Evolutionary conservation across 768 basidiomycete genomes (phyloP), one percentile per base, ranked within the genome.

Genomic region (Mycena galopus): DNA sequence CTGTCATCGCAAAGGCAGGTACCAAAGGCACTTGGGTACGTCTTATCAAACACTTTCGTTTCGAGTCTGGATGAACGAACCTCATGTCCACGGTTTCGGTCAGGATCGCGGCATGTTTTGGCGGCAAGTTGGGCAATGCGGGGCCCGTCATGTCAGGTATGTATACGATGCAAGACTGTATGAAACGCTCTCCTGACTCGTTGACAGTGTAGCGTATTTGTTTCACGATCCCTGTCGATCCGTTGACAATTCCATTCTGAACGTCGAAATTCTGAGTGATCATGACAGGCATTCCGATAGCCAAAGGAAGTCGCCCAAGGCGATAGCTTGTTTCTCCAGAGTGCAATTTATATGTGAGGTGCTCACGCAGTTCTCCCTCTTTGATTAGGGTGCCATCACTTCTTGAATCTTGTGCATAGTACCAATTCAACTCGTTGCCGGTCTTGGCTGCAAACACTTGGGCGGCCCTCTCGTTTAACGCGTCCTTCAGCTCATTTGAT

Each of bases 261-360:
- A 86, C 79, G 57, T 86, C 84, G 66, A 78, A 84, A 60, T 86
- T 87, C n/a, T 81, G 77, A 0, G 76, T 62, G 0, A 86, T 66
- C 56, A 85, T 77, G 0, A 86, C 81, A 0, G 83, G 84, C 84
- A 86, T 86, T 0, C 84, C 85, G 8, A 81, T 76, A 0, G 79
- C 81, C 0, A 87, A 50, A 0, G 83, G 85, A 1, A 86, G 58
- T 16, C 71, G 67, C n/a, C n/a, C n/a, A n/a, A n/a, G n/a, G n/a
- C n/a, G n/a, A n/a, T n/a, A n/a, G n/a, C n/a, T n/a, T n/a, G 39
- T 42, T 17, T 42, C 47, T n/a, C 82, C 81, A 0, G 81, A 81
- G 65, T 77, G 66, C 5, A 83, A 3, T 0, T 4, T 58, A 2
- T 47, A 8, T 5, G 81, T 27, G 12, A 64, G 62, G 33, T 77